phyloP scores from a whole-genome alignment of 805 yeast genomes.

The Myxozyma monticola region DNA sequence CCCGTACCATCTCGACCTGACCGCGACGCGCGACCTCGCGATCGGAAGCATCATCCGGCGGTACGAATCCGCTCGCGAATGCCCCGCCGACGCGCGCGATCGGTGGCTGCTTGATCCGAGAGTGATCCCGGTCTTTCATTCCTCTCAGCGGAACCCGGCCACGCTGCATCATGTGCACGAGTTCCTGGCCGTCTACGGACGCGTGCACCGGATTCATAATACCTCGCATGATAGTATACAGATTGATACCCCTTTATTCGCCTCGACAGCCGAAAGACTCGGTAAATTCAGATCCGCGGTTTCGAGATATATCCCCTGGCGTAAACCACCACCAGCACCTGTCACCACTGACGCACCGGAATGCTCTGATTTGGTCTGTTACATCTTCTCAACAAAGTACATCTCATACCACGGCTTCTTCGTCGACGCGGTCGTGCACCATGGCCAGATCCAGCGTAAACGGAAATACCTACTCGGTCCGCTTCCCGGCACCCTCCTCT shows the following conservation, averaged over 20 bases:
- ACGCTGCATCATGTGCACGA: constrained; percentile 7
- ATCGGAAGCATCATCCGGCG: constrained; percentile 5
- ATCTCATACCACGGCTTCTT: constrained; percentile 6
- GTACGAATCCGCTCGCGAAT: constrained; percentile 4
- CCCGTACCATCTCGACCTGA: not conserved
- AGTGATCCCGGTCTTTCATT: constrained; percentile 2
- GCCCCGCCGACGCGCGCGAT: not conserved
- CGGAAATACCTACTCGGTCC: constrained; percentile 5
- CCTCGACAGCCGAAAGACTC: not conserved
- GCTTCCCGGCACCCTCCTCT: not conserved
- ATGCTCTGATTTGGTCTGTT: constrained; percentile 3
- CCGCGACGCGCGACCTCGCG: not conserved
- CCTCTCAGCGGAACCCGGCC: too few species aligned
- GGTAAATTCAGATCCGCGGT: not conserved
- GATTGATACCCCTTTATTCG: too few species aligned
- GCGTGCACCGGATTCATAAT: constrained; percentile 1
- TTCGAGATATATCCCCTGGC: not conserved
- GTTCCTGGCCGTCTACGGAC: constrained; percentile 3
- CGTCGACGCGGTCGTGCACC: constrained; percentile 5
- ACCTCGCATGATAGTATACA: too few species aligned
- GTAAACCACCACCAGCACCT: not conserved
- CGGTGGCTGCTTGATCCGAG: constrained; percentile 1
- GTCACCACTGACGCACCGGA: not conserved
- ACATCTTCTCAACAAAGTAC: constrained; percentile 1
- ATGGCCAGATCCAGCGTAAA: constrained; percentile 1